Percentiles rank a stretch among this genome's conserved stretches.
Conservation (phyloP, 352 stramenopile species). For the Phytophthora palmivora region DNA sequence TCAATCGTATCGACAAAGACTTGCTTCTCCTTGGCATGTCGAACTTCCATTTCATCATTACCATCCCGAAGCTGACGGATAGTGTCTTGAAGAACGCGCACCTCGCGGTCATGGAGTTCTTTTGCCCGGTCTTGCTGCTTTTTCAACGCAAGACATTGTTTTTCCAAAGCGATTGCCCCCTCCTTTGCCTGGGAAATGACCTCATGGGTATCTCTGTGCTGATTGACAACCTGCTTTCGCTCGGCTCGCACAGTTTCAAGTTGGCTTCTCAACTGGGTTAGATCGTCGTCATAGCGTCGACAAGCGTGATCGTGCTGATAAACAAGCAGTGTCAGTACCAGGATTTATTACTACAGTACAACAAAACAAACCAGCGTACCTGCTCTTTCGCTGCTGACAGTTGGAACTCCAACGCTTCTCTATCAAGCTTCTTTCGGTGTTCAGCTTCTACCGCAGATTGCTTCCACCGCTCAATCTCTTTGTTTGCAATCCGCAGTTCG, state of each 20-base stretch:
- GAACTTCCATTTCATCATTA: conserved; percentile 15
- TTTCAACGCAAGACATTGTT: conserved; percentile 29
- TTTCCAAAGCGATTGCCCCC: conserved; percentile 25
- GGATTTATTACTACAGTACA: background rate
- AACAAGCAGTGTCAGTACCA: background rate
- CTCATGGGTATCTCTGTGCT: conserved; percentile 32
- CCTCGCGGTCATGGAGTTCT: conserved; percentile 35
- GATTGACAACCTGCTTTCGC: conserved; percentile 25
- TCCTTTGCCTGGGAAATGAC: conserved; percentile 35
- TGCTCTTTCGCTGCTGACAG: conserved; percentile 22
- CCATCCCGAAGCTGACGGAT: conserved; percentile 24
- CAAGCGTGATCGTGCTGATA: conserved; percentile 26
- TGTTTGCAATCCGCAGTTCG: conserved; percentile 39
- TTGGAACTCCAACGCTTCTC: conserved; percentile 37
- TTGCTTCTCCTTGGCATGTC: conserved; percentile 20
- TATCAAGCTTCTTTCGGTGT: conserved; percentile 29
- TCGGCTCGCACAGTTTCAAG: conserved; percentile 22
- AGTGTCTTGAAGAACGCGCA: conserved; percentile 28
- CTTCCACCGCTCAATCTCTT: conserved; percentile 42
- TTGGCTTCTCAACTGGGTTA: conserved; percentile 20
- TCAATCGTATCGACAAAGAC: conserved; percentile 11
- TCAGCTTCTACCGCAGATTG: conserved; percentile 28
- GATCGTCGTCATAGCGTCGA: conserved; percentile 23
- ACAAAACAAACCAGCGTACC: conserved; percentile 6
- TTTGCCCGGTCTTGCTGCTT: conserved; percentile 35